These are phyloP conservation scores for Pichia eremophila DNA, from an alignment of 805 yeast species.

Conservation along the genomic window DNA sequence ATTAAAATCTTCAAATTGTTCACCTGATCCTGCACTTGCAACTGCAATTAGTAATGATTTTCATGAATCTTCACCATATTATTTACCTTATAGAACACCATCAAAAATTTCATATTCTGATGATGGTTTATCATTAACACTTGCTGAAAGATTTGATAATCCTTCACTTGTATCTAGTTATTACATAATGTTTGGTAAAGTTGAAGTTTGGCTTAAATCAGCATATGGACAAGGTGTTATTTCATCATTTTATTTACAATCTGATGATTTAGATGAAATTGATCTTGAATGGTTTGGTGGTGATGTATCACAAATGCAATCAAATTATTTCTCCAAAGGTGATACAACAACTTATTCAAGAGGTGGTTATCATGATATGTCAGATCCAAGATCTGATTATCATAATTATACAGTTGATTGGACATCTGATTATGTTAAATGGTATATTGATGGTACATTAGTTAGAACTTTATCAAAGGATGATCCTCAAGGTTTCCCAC, in stretches of 20 bases:
- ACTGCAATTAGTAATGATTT: constrained; percentile 46
- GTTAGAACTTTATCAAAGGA: constrained; percentile 54
- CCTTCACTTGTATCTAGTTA: constrained; percentile 72
- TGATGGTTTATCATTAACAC: constrained; percentile 55
- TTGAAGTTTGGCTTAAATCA: constrained; percentile 62
- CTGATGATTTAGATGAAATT: constrained; percentile 82
- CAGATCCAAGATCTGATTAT: constrained; percentile 45
- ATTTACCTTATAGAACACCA: constrained; percentile 37
- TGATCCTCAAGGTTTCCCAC: constrained; percentile 70
- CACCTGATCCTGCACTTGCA: constrained; percentile 52
- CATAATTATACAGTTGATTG: constrained; percentile 84
- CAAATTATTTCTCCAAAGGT: constrained; percentile 78
- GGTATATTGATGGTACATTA: constrained; percentile 63
- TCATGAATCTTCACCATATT: constrained; percentile 31
- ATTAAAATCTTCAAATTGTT: constrained; percentile 20
- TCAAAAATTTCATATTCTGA: constrained; percentile 35
- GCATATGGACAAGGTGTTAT: constrained; percentile 74
- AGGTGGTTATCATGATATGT: constrained; percentile 59
- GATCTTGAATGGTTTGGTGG: constrained; percentile 86
- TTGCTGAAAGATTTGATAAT: constrained; percentile 59
- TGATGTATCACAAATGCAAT: constrained; percentile 63
- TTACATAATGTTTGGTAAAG: constrained; percentile 82
- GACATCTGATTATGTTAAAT: constrained; percentile 54
- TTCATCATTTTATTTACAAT: constrained; percentile 70
- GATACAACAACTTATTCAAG: constrained; percentile 68